Percentiles rank a stretch among this genome's conserved stretches.
Evolutionary conservation across 768 basidiomycete species (phyloP).

Genomic region (Tephrocybe sp.): DNA sequence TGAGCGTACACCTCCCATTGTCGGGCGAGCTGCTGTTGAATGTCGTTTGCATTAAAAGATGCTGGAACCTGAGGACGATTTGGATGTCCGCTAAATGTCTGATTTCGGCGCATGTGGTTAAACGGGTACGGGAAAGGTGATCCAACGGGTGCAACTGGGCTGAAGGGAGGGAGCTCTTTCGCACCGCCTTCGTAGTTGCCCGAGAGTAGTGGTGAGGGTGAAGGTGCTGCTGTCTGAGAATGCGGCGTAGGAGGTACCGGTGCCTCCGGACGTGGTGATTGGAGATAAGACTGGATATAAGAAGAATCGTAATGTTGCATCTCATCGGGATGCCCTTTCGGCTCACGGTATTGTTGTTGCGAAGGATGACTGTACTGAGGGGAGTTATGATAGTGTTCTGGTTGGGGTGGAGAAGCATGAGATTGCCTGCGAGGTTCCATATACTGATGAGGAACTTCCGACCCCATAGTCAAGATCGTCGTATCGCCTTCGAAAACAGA

Average conservation of each 20-base stretch:
- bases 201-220: conserved; percentile 65
- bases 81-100: conserved; percentile 34
- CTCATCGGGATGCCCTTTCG: conserved; percentile 52
- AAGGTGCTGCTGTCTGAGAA: conserved; percentile 69
- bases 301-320: conserved; percentile 58
- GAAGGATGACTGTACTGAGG: conserved; percentile 7
- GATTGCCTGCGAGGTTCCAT: conserved; percentile 23
- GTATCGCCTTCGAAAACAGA: conserved; percentile 47
- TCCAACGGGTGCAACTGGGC: conserved; percentile 56
- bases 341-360: conserved; percentile 32
- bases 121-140: conserved; percentile 83
- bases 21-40: conserved; percentile 68
- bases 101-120: conserved; percentile 62
- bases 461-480: conserved; percentile 19
- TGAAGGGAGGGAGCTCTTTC: conserved; percentile 40
- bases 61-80: conserved; percentile 29
- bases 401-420: conserved; percentile 16
- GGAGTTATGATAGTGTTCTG: conserved; percentile 18
- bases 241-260: conserved; percentile 81
- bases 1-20: conserved; percentile 81
- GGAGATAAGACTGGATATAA: conserved; percentile 59
- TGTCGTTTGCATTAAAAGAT: conserved; percentile 40
- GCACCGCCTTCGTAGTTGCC: conserved; percentile 40
- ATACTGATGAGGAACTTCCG: conserved; percentile 29
- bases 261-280: conserved; percentile 63